Evolutionary conservation across 768 basidiomycete species (phyloP).

Genomic region (Cubamyces sp.): DNA sequence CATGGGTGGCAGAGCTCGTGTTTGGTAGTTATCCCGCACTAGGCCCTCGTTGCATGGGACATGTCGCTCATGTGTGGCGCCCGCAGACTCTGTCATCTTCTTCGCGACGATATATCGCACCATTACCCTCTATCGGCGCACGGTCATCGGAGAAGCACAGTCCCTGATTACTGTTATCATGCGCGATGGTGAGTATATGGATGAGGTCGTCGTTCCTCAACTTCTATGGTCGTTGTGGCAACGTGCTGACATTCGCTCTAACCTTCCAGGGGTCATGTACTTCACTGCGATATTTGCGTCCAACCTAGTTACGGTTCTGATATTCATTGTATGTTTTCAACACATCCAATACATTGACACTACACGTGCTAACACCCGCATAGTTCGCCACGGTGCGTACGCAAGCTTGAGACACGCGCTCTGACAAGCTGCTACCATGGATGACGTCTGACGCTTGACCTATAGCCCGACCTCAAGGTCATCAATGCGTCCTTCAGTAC

Average conservation of each 20-base stretch:
- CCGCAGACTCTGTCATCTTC: constrained; percentile 31
- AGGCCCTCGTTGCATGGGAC: neutral
- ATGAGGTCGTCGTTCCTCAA: neutral
- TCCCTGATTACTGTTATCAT: constrained; percentile 30
- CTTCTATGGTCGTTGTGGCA: neutral
- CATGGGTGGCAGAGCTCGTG: constrained; percentile 34
- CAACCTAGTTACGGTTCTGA: constrained; percentile 30
- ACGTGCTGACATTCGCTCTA: neutral
- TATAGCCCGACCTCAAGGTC: constrained; percentile 31
- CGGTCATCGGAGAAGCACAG: constrained; percentile 22
- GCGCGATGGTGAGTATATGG: constrained; percentile 28
- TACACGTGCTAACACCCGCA: too few relatives aligned
- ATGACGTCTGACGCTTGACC: neutral
- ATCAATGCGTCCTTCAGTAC: constrained; percentile 35
- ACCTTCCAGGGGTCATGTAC: constrained; percentile 31
- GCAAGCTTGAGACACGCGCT: neutral
- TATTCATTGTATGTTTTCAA: constrained; percentile 27
- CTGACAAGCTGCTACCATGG: neutral
- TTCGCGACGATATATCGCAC: constrained; percentile 33
- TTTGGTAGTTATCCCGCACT: constrained; percentile 24
- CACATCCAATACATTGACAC: neutral
- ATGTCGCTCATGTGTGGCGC: neutral
- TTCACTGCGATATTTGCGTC: constrained; percentile 32
- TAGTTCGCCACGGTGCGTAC: constrained; percentile 22
- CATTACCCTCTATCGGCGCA: constrained; percentile 25